Evolutionary conservation across 192 early-diverging fungal genomes (phyloP).

Genomic region (Backusella parvicylindrica): DNA sequence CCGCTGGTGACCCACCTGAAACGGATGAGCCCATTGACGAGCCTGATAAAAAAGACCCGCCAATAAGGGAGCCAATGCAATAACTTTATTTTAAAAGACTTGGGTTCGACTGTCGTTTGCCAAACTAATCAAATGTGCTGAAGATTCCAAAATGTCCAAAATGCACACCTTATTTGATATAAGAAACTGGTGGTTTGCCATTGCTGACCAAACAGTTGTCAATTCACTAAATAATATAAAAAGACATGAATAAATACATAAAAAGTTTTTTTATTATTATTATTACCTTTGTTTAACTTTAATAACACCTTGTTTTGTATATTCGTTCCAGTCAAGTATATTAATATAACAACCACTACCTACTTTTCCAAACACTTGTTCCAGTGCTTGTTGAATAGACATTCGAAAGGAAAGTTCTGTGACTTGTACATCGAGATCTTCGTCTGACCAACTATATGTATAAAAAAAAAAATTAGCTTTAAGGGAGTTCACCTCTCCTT

Average conservation of each 20-base stretch:
- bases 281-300: conserved; percentile 31
- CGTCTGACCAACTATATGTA: conserved; percentile 13
- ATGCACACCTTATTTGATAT: conserved; percentile 17
- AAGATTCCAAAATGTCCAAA: conserved; percentile 21
- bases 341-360: conserved; percentile 23
- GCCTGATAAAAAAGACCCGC: background rate
- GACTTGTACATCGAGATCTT: background rate
- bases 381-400: conserved; percentile 23
- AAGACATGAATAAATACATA: background rate
- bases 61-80: background rate
- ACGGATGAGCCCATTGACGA: background rate
- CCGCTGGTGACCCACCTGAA: background rate
- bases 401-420: conserved; percentile 29
- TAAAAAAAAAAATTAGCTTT: background rate
- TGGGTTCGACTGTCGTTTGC: conserved; percentile 4
- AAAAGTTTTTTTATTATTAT: background rate
- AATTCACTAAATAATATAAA: conserved; percentile 18
- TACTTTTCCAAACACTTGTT: conserved; percentile 18
- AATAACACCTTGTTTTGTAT: conserved; percentile 21
- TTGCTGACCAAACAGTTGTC: conserved; percentile 20
- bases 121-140: conserved; percentile 24
- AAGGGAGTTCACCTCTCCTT: too few species aligned
- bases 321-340: conserved; percentile 33
- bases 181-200: conserved; percentile 17
- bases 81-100: background rate